A percentile compares a stretch with the other conserved stretches of the same genome.
Evolutionary conservation across 805 yeast genomes (phyloP).

Genomic region (Sungouiella thailandica): DNA sequence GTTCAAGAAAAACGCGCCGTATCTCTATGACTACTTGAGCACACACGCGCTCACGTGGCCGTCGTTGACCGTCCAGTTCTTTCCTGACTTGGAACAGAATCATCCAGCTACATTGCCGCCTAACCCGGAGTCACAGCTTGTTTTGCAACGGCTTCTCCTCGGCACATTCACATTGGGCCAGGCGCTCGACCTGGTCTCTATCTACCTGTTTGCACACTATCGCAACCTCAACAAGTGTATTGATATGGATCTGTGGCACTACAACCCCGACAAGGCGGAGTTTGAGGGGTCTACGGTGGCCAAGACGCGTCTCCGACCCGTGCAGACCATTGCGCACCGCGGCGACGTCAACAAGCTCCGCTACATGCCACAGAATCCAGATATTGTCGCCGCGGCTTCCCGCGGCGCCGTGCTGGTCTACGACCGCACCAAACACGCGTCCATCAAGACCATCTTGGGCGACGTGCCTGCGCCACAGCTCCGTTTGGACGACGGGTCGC

Average conservation of each 20-base stretch:
- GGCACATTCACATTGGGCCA: conserved; percentile 18
- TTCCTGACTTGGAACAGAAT: conserved; percentile 44
- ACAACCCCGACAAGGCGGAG: conserved; percentile 35
- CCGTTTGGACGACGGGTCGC: conserved; percentile 26
- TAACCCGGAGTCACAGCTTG: conserved; percentile 4
- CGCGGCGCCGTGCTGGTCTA: conserved; percentile 62
- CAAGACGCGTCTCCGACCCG: conserved; percentile 23
- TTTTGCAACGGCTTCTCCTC: conserved; percentile 13
- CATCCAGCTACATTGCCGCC: background rate
- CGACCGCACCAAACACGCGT: conserved; percentile 76
- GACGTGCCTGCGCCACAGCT: conserved; percentile 46
- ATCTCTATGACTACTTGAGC: conserved; percentile 48
- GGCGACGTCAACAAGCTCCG: conserved; percentile 74
- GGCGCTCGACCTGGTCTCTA: conserved; percentile 18
- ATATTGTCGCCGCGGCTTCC: conserved; percentile 67
- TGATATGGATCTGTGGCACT: conserved; percentile 31
- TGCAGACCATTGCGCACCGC: conserved; percentile 59
- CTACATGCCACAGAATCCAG: conserved; percentile 83
- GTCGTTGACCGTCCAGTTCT: conserved; percentile 54
- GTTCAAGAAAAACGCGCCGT: conserved; percentile 61
- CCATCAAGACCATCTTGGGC: conserved; percentile 22
- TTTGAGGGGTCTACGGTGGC: conserved; percentile 30
- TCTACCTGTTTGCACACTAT: conserved; percentile 30
- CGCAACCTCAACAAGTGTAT: conserved; percentile 30
- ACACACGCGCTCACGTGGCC: conserved; percentile 62